Percentiles rank a stretch among this genome's conserved stretches.
These are phyloP conservation scores for Pseudogymnoascus sp. DNA, from an alignment of 2,329 filamentous ascomycete species.

Conservation along the genomic window DNA sequence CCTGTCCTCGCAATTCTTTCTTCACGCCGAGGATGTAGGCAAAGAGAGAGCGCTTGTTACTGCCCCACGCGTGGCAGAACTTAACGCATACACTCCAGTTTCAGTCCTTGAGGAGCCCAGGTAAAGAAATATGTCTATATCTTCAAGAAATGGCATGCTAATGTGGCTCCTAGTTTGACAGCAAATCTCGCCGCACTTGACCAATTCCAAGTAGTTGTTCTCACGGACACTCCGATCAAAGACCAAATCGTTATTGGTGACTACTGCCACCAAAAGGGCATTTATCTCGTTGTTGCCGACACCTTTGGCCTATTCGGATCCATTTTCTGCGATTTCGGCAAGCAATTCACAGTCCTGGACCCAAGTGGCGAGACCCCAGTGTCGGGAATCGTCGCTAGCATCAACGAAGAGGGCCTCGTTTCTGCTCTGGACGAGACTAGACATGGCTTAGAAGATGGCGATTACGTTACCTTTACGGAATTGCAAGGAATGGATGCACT, in stretches of 20 bases:
- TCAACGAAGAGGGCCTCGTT: slow-evolving; percentile 83
- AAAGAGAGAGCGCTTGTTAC: slow-evolving; percentile 84
- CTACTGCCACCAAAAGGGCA: slow-evolving; percentile 89
- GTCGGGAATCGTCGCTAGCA: slow-evolving; percentile 80
- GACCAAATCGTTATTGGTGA: slow-evolving; percentile 79
- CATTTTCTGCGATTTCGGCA: slow-evolving; percentile 95
- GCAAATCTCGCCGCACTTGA: slow-evolving; percentile 74
- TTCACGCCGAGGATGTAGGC: slow-evolving; percentile 78
- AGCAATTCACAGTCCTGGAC: slow-evolving; percentile 86
- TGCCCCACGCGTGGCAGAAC: slow-evolving; percentile 79
- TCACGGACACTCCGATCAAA: slow-evolving; percentile 74
- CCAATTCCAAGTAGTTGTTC: slow-evolving; percentile 84
- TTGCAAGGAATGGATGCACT: slow-evolving; percentile 84
- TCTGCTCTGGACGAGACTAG: slow-evolving; percentile 90
- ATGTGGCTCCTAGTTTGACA: slow-evolving; percentile 48
- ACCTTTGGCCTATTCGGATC: slow-evolving; percentile 91
- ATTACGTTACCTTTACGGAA: slow-evolving; percentile 92
- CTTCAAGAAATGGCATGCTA: slow-evolving; percentile 11
- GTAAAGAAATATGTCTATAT: slow-evolving; percentile 29
- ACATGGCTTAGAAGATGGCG: slow-evolving; percentile 91
- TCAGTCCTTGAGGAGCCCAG: slow-evolving; percentile 57
- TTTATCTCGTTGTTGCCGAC: slow-evolving; percentile 80
- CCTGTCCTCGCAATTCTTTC: slow-evolving; percentile 95
- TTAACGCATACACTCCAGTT: slow-evolving; percentile 94
- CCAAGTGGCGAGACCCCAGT: slow-evolving; percentile 81